Conservation (phyloP, 352 stramenopile species). For the Elongisporangium undulatum region DNA sequence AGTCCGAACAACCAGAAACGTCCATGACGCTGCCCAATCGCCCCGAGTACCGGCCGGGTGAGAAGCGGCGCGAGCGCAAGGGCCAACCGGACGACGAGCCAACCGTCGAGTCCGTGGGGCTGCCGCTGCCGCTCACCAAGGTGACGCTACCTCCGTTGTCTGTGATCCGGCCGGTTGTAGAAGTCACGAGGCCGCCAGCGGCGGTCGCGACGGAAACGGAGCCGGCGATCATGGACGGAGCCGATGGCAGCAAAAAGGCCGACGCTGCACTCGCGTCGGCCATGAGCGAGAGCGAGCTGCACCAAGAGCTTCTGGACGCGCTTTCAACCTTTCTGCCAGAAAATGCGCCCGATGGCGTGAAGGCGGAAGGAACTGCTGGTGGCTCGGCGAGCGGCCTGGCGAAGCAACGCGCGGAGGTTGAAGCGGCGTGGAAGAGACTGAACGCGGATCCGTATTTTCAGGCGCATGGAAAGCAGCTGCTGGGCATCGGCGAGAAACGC, state of each 20-base stretch:
- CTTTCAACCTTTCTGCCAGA: slow-evolving; percentile 13
- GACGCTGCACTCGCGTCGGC: not conserved
- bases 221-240: not conserved
- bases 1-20: not conserved
- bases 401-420: not conserved
- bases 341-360: not conserved
- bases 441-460: slow-evolving; percentile 5
- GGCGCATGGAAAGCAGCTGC: slow-evolving; percentile 23
- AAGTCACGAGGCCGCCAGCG: not conserved
- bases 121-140: slow-evolving; percentile 1
- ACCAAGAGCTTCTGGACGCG: slow-evolving; percentile 22
- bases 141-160: not conserved
- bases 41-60: slow-evolving; percentile 36
- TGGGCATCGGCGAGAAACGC: not conserved
- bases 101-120: not conserved
- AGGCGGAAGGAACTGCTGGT: not conserved
- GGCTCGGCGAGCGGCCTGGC: not conserved
- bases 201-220: too few species aligned
- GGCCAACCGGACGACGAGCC: slow-evolving; percentile 6
- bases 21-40: slow-evolving; percentile 68
- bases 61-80: slow-evolving; percentile 34
- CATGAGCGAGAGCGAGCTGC: slow-evolving; percentile 6
- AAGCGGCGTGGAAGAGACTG: slow-evolving; percentile 7
- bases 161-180: not conserved
- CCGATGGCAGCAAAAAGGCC: not conserved